Evolutionary conservation across 1,139 yeast species (phyloP).

Genomic region (Yamadazyma epiphylla): DNA sequence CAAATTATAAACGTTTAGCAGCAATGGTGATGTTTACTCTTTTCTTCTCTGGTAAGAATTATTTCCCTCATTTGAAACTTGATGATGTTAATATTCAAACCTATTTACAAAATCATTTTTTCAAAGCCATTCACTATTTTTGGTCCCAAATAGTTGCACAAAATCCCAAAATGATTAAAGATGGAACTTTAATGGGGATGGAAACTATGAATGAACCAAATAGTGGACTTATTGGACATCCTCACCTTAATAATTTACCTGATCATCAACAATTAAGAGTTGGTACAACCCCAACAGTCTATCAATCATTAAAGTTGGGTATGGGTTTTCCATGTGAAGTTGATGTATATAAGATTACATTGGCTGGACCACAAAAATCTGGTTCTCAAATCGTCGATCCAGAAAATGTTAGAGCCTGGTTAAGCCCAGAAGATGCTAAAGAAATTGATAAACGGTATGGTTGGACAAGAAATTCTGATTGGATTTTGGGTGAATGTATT

Average conservation of each 20-base stretch:
- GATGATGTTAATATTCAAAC: slow-evolving; percentile 76
- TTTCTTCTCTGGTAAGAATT: slow-evolving; percentile 70
- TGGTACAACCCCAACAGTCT: slow-evolving; percentile 67
- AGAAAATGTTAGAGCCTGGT: slow-evolving; percentile 67
- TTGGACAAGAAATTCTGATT: slow-evolving; percentile 58
- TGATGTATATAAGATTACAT: slow-evolving; percentile 61
- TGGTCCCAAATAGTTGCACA: slow-evolving; percentile 44
- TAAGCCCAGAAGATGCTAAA: slow-evolving; percentile 35
- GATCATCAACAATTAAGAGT: slow-evolving; percentile 53
- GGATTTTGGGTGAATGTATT: slow-evolving; percentile 74
- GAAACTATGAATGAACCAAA: slow-evolving; percentile 91
- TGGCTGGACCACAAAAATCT: slow-evolving; percentile 68
- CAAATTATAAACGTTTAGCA: slow-evolving; percentile 77
- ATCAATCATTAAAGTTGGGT: slow-evolving; percentile 60
- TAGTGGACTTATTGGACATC: slow-evolving; percentile 56
- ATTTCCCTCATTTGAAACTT: slow-evolving; percentile 69
- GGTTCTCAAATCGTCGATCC: slow-evolving; percentile 63
- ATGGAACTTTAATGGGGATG: slow-evolving; percentile 62
- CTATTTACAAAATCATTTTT: slow-evolving; percentile 63
- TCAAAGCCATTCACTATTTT: slow-evolving; percentile 52
- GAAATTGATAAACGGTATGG: slow-evolving; percentile 59
- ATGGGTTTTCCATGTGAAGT: slow-evolving; percentile 68
- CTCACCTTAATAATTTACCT: slow-evolving; percentile 46
- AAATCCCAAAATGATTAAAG: slow-evolving; percentile 53
- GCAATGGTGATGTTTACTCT: slow-evolving; percentile 80